Evolutionary conservation across 2,329 filamentous ascomycete species (phyloP).

Genomic region (Apiospora koreana): DNA sequence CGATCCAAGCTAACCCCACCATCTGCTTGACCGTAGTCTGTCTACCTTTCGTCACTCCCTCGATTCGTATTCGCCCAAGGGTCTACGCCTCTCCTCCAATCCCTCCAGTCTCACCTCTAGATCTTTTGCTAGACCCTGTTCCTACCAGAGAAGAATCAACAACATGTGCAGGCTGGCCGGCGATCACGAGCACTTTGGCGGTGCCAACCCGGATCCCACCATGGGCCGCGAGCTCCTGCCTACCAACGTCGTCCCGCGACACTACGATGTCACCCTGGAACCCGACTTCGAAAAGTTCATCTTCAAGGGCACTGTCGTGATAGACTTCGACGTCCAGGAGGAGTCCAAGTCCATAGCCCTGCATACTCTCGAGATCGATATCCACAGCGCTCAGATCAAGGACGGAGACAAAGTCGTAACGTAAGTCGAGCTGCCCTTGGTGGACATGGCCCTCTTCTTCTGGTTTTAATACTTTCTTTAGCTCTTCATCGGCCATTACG

Average conservation of each 20-base stretch:
- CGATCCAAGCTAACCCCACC: slow-evolving; percentile 8
- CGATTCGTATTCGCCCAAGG: neutral
- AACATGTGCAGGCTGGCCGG: slow-evolving; percentile 69
- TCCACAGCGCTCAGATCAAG: slow-evolving; percentile 72
- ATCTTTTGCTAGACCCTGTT: slow-evolving; percentile 56
- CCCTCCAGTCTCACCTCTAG: neutral
- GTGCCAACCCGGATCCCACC: slow-evolving; percentile 60
- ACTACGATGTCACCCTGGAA: slow-evolving; percentile 91
- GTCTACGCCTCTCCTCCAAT: neutral
- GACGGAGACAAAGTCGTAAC: slow-evolving; percentile 56
- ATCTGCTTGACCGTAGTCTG: neutral
- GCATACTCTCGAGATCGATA: slow-evolving; percentile 84
- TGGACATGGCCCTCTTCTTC: slow-evolving; percentile 14
- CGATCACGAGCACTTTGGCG: slow-evolving; percentile 54
- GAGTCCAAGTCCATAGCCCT: slow-evolving; percentile 82
- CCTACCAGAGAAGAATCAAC: slow-evolving; percentile 61
- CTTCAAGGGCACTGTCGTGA: slow-evolving; percentile 80
- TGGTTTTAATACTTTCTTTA: slow-evolving; percentile 36
- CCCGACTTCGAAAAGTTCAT: slow-evolving; percentile 86
- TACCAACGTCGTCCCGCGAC: slow-evolving; percentile 84
- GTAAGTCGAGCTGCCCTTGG: slow-evolving; percentile 29
- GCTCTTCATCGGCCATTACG: slow-evolving; percentile 66
- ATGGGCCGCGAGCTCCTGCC: slow-evolving; percentile 76
- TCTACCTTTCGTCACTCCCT: neutral
- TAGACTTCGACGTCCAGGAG: slow-evolving; percentile 84